Percentiles rank a stretch among this genome's conserved stretches.
Evolutionary conservation across 179 eudicot genomes (phyloP).

Genomic region (Corrigiola litoralis): DNA sequence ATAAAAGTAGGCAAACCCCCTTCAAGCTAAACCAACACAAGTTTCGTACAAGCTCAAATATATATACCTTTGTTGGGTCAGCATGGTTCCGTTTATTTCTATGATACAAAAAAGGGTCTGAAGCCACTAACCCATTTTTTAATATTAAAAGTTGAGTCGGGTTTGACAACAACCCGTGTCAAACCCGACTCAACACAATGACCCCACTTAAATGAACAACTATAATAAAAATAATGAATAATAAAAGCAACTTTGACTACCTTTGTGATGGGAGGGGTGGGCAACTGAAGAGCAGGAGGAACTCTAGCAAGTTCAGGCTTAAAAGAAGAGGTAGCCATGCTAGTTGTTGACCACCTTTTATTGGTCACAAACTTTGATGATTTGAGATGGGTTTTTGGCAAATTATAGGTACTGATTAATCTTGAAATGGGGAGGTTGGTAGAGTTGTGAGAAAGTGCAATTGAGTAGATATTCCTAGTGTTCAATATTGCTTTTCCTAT

Average conservation of each 20-base stretch:
- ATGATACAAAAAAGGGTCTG: too few relatives aligned
- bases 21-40: too few relatives aligned
- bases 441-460: background rate
- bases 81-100: too few relatives aligned
- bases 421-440: too few relatives aligned
- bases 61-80: too few relatives aligned
- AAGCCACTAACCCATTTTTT: too few relatives aligned
- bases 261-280: constrained; percentile 65
- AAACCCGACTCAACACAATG: background rate
- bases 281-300: constrained; percentile 63
- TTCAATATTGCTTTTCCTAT: constrained; percentile 2
- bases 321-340: constrained; percentile 45
- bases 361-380: constrained; percentile 10
- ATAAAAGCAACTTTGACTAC: constrained; percentile 8
- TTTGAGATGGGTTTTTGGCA: background rate
- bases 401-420: background rate
- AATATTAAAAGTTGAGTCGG: too few relatives aligned
- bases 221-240: background rate
- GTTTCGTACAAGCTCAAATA: too few relatives aligned
- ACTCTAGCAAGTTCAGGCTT: constrained; percentile 70
- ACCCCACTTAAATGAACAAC: constrained; percentile 21
- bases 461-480: background rate
- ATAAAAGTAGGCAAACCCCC: too few relatives aligned
- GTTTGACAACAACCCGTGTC: too few relatives aligned
- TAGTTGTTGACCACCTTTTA: constrained; percentile 16